A percentile compares a stretch with the other conserved stretches of the same genome.
Conservation (phyloP, 208 protist species). For the Trypanosomatidae sp. region DNA sequence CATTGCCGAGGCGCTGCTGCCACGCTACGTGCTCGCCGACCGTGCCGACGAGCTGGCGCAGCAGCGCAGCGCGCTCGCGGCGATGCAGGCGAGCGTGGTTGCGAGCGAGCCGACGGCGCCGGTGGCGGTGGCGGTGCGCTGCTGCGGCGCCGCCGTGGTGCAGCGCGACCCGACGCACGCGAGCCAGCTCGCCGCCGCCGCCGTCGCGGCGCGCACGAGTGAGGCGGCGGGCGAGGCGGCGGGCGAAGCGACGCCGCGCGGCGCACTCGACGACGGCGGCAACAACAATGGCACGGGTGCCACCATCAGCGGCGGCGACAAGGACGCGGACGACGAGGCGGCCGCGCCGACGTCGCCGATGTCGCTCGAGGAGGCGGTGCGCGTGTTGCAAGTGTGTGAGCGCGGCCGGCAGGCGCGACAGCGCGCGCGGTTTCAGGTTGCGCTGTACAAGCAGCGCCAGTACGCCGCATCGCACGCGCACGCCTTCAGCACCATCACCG, state of each 20-base stretch:
- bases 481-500: slow-evolving; percentile 46
- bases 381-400: slow-evolving; percentile 88
- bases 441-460: slow-evolving; percentile 80
- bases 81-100: slow-evolving; percentile 57
- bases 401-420: slow-evolving; percentile 91
- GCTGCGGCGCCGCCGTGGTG: no score
- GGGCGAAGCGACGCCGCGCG: slow-evolving; percentile 13
- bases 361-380: slow-evolving; percentile 73
- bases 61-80: slow-evolving; percentile 54
- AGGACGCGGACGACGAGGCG: background rate
- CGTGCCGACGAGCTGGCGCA: slow-evolving; percentile 47
- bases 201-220: background rate
- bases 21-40: slow-evolving; percentile 84
- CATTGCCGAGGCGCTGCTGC: slow-evolving; percentile 77
- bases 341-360: slow-evolving; percentile 15
- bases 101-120: slow-evolving; percentile 56
- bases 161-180: no score
- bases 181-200: slow-evolving; percentile 4
- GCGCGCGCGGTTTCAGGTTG: slow-evolving; percentile 83
- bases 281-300: background rate
- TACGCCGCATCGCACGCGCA: slow-evolving; percentile 26
- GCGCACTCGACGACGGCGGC: background rate
- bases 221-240: background rate
- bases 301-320: background rate
- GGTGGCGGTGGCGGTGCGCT: slow-evolving; percentile 40